Evolutionary conservation across 768 basidiomycete species (phyloP), one percentile per base, ranked within the genome.

Genomic region (Serendipita sp.): DNA sequence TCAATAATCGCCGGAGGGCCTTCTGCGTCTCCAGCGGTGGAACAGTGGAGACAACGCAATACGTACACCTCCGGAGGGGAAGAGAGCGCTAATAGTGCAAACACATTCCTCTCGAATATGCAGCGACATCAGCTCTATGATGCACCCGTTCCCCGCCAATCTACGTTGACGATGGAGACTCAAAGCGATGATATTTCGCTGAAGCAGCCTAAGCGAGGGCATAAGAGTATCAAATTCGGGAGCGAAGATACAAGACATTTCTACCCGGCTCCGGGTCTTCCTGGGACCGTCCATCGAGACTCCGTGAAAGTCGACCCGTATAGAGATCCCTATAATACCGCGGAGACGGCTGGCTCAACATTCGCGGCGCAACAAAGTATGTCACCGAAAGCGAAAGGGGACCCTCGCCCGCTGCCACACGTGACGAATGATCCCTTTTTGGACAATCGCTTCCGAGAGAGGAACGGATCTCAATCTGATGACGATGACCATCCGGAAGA

Each of bases 111-210:
- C 17, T 72, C 72, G 4, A 82, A 82, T 34, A 69, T 94, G 67
- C 79, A 82, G 66, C 78, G 93, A 22, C 91, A 90, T 69, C 86
- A 93, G 67, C 77, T 97, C 3, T 93, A 90, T 70, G 94, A 97
- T 70, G 81, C 85, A 11, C 94, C 94, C 2, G 80, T 96, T 69
- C 86, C 88, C 42, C 62, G 69, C 28, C 65, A 72, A 65, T 41
- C 77, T 75, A 24, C 70, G 72, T 71, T 31, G 67, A 70, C 28
- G 72, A 68, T 24, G 79, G 79, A 69, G 74, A 48, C 80, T 82
- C 64, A 63, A 43, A 24, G 24, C 30, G 61, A 61, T 24, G 38
- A 61, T 17, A 42, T n/a, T 9, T 61, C 44, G 20, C n/a, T 42
- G 4, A 13, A 33, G 11, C 20, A 42, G 26, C 44, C 61, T 7